Percentiles rank a stretch among this genome's conserved stretches.
Conservation (phyloP, 2,329 filamentous ascomycete species). For the Orbilia quercus region DNA sequence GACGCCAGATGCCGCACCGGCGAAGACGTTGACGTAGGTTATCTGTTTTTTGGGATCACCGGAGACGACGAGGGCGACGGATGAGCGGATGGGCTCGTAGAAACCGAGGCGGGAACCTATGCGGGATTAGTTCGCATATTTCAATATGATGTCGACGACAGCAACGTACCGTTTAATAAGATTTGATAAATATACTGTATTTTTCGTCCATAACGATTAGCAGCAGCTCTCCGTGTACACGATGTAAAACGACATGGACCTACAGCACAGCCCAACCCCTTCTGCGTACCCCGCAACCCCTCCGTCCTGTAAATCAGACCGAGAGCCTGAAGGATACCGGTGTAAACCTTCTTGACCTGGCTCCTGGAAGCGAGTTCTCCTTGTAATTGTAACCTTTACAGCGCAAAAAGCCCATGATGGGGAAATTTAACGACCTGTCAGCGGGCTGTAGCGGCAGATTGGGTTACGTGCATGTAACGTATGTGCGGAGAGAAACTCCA, state of each 20-base stretch:
- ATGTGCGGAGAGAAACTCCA: not conserved
- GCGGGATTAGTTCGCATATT: not conserved
- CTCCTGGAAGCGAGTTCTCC: constrained; percentile 91
- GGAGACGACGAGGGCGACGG: constrained; percentile 76
- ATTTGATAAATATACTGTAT: constrained; percentile 89
- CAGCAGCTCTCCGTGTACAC: constrained; percentile 23
- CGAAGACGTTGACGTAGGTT: constrained; percentile 90
- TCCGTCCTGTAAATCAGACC: constrained; percentile 91
- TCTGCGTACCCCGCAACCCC: constrained; percentile 83
- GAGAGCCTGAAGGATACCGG: constrained; percentile 89
- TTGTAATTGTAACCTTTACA: constrained; percentile 85
- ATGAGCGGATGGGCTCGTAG: constrained; percentile 90
- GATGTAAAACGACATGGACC: constrained; percentile 43
- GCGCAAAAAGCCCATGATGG: not conserved
- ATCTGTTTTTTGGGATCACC: constrained; percentile 80
- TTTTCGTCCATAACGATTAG: constrained; percentile 1
- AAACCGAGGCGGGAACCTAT: constrained; percentile 87
- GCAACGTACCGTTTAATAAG: constrained; percentile 76
- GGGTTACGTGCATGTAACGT: not conserved
- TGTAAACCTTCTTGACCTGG: constrained; percentile 87
- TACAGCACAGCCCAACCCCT: constrained; percentile 86
- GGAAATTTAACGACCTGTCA: constrained; percentile 36
- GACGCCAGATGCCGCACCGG: constrained; percentile 87
- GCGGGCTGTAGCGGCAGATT: constrained; percentile 20
- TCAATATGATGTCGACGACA: no score